Evolutionary conservation across 1,139 yeast genomes (phyloP).

Genomic region (Pneumocystis sp.): DNA sequence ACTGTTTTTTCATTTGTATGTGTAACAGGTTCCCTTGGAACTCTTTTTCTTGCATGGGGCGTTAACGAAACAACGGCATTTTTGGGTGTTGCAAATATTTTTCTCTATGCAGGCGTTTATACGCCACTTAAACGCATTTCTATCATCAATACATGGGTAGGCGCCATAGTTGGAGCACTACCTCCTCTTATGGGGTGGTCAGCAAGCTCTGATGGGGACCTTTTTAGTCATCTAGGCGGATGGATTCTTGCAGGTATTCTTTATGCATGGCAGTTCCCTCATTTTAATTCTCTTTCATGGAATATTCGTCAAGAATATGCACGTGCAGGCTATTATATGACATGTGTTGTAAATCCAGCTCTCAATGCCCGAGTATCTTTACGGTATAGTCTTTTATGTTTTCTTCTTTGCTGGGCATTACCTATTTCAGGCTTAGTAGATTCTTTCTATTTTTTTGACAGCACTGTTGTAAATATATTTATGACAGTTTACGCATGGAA

Average conservation of each 20-base stretch:
- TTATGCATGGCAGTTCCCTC: constrained; percentile 98
- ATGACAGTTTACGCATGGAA: constrained; percentile 60
- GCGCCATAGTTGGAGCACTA: constrained; percentile 93
- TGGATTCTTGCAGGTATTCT: constrained; percentile 64
- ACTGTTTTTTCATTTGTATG: constrained; percentile 77
- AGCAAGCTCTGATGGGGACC: constrained; percentile 42
- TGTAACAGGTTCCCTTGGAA: constrained; percentile 55
- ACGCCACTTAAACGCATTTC: constrained; percentile 77
- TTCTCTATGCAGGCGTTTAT: constrained; percentile 74
- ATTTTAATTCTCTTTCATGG: constrained; percentile 83
- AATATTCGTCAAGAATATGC: constrained; percentile 76
- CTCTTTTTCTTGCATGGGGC: constrained; percentile 52
- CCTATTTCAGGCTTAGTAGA: constrained; percentile 73
- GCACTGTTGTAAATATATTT: constrained; percentile 75
- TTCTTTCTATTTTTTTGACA: constrained; percentile 62
- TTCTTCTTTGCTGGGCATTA: constrained; percentile 79
- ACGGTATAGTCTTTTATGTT: constrained; percentile 76
- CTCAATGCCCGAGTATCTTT: constrained; percentile 87
- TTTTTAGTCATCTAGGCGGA: constrained; percentile 16
- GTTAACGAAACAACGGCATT: constrained; percentile 52
- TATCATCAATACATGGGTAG: constrained; percentile 92
- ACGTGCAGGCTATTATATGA: constrained; percentile 89
- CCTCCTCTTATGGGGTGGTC: constrained; percentile 99
- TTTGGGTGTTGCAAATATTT: constrained; percentile 64
- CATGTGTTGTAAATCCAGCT: constrained; percentile 84